Evolutionary conservation across 306 rosid genomes (phyloP), one percentile per base, ranked within the genome.

Genomic region (Trifolium subterraneum): DNA sequence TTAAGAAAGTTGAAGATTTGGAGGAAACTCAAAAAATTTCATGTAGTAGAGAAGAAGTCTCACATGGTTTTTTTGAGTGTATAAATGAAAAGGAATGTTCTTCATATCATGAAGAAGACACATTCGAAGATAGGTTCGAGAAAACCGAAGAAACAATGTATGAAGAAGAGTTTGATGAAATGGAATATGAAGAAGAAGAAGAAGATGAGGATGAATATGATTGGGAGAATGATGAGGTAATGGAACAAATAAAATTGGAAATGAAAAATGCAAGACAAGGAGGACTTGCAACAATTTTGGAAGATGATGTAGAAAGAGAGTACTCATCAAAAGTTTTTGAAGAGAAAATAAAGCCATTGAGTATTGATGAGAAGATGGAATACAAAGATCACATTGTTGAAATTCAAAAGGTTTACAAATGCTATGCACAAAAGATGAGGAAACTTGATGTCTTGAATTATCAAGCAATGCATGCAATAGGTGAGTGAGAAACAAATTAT

Each of bases 381-480:
- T 86, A 66, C 83, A 81, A 75, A 44, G 94, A 91, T 59, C 87
- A 70, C 47, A 80, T 86, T 77, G 76, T 78, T 63, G 98, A 93
- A 76, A 81, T 93, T 77, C 87, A 86, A 20, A 85, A 86, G 45
- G 85, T 90, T 62, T 82, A 89, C 78, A 84, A 54, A 65, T 76
- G 68, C 76, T 93, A 93, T 67, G 88, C 86, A 1, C 96, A 88
- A 38, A 91, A 83, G 27, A 91, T 87, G 93, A 59, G 81, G 74
- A 91, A 88, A 76, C 87, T 93, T 51, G 98, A 93, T 73, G 79
- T 87, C 71, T 68, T 93, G 85, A 91, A 93, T 79, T 79, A 71
- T 85, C 97, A 91, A 77, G 72, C 89, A 80, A 83, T 93, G 96
- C 96, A 93, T 88, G 88, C 89, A 64, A 73, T 90, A 64, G 97